phyloP scores from a whole-genome alignment of 306 rosid species.

The Cajanus cajan region DNA sequence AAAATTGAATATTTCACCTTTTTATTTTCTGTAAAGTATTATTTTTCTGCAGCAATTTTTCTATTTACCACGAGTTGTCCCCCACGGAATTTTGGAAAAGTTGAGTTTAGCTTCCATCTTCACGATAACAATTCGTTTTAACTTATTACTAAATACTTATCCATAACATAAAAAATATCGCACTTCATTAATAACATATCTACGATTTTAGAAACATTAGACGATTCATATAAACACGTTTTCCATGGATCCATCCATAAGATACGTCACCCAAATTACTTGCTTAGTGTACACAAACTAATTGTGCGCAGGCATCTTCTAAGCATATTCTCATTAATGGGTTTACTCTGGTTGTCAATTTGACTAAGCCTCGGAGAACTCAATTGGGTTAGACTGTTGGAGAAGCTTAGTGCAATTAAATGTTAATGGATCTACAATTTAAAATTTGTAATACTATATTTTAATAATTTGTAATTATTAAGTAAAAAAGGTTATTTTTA shows the following conservation, averaged over 20 bases:
- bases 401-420: not conserved
- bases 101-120: not conserved
- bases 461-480: not conserved
- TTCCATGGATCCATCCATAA: not conserved
- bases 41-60: not conserved
- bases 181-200: not conserved
- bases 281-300: conserved; percentile 12
- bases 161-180: no score
- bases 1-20: not conserved
- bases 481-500: not conserved
- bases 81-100: not conserved
- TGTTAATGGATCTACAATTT: not conserved
- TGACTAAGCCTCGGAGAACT: not conserved
- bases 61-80: not conserved
- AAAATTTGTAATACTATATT: not conserved
- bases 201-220: not conserved
- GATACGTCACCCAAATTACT: not conserved
- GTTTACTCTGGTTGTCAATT: not conserved
- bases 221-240: not conserved
- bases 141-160: no score
- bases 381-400: not conserved
- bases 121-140: no score
- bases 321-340: conserved; percentile 32
- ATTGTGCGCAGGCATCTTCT: conserved; percentile 8
- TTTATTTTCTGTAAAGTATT: not conserved